phyloP scores from a whole-genome alignment of 768 basidiomycete genomes.

The Auricularia auricula-judae region DNA sequence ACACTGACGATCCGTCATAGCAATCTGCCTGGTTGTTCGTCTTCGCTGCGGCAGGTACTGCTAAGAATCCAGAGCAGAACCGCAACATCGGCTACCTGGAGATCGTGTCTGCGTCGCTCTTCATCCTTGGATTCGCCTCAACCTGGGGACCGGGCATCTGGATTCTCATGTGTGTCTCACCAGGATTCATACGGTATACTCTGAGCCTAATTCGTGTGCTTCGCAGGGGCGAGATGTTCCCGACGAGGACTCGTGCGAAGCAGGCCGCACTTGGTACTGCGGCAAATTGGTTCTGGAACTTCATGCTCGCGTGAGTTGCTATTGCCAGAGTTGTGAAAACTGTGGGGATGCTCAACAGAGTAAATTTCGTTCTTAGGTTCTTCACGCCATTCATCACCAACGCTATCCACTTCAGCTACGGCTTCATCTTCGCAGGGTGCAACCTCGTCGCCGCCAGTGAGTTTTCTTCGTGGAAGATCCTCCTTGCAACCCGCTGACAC shows the following conservation, averaged over 20 bases:
- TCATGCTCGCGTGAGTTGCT: neutral
- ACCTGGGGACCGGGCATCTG: conserved; percentile 70
- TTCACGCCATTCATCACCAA: conserved; percentile 64
- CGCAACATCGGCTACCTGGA: conserved; percentile 45
- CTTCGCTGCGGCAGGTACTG: conserved; percentile 62
- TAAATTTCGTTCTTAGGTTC: conserved; percentile 49
- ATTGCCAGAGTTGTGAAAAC: neutral
- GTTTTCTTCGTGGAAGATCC: neutral
- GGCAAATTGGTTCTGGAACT: conserved; percentile 46
- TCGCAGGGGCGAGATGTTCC: conserved; percentile 44
- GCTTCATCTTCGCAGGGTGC: conserved; percentile 62
- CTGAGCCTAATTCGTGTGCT: neutral
- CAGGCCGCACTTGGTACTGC: conserved; percentile 59
- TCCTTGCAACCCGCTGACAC: conserved; percentile 9
- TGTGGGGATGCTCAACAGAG: conserved; percentile 27
- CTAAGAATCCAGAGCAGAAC: conserved; percentile 38
- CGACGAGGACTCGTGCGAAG: conserved; percentile 58
- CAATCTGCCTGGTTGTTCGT: conserved; percentile 61
- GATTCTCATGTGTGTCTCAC: conserved; percentile 41
- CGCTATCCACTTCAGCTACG: conserved; percentile 49
- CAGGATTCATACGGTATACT: neutral
- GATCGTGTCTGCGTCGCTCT: conserved; percentile 59
- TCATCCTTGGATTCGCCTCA: conserved; percentile 60
- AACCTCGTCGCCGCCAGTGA: conserved; percentile 28
- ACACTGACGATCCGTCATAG: neutral